Conservation (phyloP, 306 rosid species). For the Quercus glauca region DNA sequence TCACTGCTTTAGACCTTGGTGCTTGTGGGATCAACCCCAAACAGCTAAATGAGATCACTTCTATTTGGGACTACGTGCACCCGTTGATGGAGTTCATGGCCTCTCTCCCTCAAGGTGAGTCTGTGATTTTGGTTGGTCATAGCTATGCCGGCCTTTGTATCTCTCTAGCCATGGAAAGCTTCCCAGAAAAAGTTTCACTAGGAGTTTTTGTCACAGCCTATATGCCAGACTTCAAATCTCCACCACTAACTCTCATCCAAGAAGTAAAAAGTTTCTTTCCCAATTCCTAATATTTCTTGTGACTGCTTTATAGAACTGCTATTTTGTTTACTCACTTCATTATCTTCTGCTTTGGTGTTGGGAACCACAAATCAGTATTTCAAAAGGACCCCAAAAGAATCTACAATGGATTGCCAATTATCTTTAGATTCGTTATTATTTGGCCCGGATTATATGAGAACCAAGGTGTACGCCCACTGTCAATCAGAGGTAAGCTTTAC, state of each 20-base stretch:
- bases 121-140: slow-evolving; percentile 46
- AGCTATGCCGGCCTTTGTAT: slow-evolving; percentile 44
- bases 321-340: not conserved
- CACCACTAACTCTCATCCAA: slow-evolving; percentile 21
- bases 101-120: slow-evolving; percentile 23
- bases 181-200: slow-evolving; percentile 34
- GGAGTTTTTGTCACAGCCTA: slow-evolving; percentile 47
- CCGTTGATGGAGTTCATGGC: slow-evolving; percentile 42
- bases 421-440: not conserved
- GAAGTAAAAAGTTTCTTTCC: slow-evolving; percentile 2
- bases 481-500: not conserved
- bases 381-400: not conserved
- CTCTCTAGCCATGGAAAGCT: slow-evolving; percentile 50
- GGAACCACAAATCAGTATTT: not conserved
- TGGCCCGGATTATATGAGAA: not conserved
- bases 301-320: not conserved
- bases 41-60: slow-evolving; percentile 29
- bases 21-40: slow-evolving; percentile 43
- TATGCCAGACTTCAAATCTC: slow-evolving; percentile 22
- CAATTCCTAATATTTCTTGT: not conserved
- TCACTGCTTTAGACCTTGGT: slow-evolving; percentile 40
- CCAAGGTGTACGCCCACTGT: not conserved
- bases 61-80: slow-evolving; percentile 31
- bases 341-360: not conserved
- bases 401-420: not conserved